Percentiles rank a stretch among this genome's conserved stretches.
Evolutionary conservation across 768 basidiomycete species (phyloP).

Genomic region (Mrakia gelida): DNA sequence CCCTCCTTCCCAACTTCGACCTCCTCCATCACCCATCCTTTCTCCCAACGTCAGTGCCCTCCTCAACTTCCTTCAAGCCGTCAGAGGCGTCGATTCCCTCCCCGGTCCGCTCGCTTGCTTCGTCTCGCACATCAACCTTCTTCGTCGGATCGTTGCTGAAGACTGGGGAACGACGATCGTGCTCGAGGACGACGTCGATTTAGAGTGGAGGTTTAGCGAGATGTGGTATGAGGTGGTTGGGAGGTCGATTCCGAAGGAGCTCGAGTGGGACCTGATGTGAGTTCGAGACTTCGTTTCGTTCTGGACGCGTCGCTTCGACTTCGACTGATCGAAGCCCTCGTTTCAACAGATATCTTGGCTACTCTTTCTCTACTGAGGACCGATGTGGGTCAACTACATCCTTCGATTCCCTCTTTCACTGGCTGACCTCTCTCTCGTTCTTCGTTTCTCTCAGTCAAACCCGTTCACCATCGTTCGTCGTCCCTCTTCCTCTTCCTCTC

Average conservation of each 20-base stretch:
- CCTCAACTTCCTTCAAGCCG: background rate
- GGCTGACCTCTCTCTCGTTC: background rate
- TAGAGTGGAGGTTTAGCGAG: background rate
- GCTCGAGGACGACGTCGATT: background rate
- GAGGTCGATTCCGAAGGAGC: background rate
- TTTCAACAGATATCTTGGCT: background rate
- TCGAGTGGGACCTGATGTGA: background rate
- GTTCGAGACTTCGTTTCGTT: background rate
- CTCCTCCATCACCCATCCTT: background rate
- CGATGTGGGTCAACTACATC: background rate
- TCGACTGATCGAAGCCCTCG: background rate
- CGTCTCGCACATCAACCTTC: background rate
- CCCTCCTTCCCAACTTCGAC: background rate
- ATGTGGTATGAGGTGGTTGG: background rate
- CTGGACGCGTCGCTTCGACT: background rate
- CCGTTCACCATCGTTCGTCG: background rate
- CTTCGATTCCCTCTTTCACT: background rate
- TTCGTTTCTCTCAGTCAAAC: background rate
- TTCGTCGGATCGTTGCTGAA: background rate
- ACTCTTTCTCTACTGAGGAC: background rate
- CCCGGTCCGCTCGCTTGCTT: background rate
- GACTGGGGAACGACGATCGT: conserved; percentile 3
- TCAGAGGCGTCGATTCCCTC: background rate
- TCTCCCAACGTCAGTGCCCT: background rate
- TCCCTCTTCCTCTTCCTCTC: background rate